Evolutionary conservation across 352 stramenopile genomes (phyloP).

Genomic region (Phytophthora cryptogea): DNA sequence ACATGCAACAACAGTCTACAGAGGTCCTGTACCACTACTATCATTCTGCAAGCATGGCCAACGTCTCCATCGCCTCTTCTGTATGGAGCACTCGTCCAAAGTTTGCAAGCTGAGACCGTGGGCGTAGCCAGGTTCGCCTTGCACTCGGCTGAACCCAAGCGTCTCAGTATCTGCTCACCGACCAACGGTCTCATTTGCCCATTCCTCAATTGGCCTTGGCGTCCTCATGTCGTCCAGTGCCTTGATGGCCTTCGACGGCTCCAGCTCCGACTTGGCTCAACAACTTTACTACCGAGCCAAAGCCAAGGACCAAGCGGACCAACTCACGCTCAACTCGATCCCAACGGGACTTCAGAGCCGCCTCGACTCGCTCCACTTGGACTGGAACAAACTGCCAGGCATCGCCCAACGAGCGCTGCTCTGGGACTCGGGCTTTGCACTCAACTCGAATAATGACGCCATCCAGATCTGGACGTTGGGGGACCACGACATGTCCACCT

Average conservation of each 20-base stretch:
- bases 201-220: constrained; percentile 8
- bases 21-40: too few species aligned
- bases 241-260: constrained; percentile 31
- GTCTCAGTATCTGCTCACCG: background rate
- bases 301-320: constrained; percentile 10
- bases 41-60: too few species aligned
- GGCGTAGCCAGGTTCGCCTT: too few species aligned
- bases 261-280: constrained; percentile 38
- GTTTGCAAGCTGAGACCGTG: too few species aligned
- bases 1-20: too few species aligned
- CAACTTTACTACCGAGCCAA: constrained; percentile 31
- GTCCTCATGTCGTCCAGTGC: background rate
- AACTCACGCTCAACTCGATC: constrained; percentile 12
- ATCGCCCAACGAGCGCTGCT: constrained; percentile 37
- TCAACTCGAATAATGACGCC: constrained; percentile 6
- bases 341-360: constrained; percentile 13
- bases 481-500: constrained; percentile 23
- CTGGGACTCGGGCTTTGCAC: constrained; percentile 41
- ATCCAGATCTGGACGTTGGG: constrained; percentile 29
- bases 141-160: background rate
- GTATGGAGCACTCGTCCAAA: too few species aligned
- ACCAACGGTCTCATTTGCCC: constrained; percentile 2
- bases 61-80: too few species aligned
- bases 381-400: constrained; percentile 26
- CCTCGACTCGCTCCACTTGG: constrained; percentile 9